Percentiles rank a stretch among this genome's conserved stretches.
Evolutionary conservation across 2,329 filamentous ascomycete genomes (phyloP).

Genomic region (Pseudodiploospora longispora): DNA sequence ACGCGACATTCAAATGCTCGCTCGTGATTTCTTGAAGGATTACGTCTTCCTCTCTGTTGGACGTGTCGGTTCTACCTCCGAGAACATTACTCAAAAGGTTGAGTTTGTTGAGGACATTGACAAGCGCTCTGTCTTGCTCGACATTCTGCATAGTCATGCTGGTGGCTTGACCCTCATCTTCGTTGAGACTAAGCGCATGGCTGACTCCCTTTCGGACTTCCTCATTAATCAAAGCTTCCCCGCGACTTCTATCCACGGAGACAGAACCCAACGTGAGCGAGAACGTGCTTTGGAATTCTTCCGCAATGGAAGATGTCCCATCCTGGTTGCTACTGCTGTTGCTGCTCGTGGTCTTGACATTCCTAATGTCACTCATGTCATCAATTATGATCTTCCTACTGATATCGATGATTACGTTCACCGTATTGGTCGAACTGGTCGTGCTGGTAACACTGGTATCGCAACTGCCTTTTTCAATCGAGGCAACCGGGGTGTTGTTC

Average conservation of each 20-base stretch:
- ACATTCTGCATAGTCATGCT: constrained; percentile 92
- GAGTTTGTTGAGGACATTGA: constrained; percentile 95
- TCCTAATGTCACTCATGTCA: constrained; percentile 90
- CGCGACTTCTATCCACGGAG: constrained; percentile 95
- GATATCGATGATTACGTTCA: constrained; percentile 99
- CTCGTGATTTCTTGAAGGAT: constrained; percentile 96
- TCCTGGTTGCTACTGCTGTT: constrained; percentile 93
- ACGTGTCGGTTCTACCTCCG: constrained; percentile 97
- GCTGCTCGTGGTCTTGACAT: constrained; percentile 89
- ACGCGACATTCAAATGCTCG: constrained; percentile 97
- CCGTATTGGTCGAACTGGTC: constrained; percentile 98
- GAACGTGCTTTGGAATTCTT: constrained; percentile 97
- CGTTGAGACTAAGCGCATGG: constrained; percentile 99
- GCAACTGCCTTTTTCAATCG: constrained; percentile 99
- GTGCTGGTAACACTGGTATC: constrained; percentile 98
- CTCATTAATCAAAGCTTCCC: constrained; percentile 98
- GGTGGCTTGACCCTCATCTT: constrained; percentile 91
- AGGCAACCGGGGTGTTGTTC: constrained; percentile 94
- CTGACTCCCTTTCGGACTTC: constrained; percentile 94
- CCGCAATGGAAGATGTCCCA: constrained; percentile 90
- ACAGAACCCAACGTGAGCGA: constrained; percentile 97
- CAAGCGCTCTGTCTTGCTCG: constrained; percentile 95
- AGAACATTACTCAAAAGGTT: constrained; percentile 99
- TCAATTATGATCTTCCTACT: constrained; percentile 99
- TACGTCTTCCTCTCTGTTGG: constrained; percentile 98